Base-by-base conservation (phyloP, 345 rosid species). In the Hibiscus trionum region DNA sequence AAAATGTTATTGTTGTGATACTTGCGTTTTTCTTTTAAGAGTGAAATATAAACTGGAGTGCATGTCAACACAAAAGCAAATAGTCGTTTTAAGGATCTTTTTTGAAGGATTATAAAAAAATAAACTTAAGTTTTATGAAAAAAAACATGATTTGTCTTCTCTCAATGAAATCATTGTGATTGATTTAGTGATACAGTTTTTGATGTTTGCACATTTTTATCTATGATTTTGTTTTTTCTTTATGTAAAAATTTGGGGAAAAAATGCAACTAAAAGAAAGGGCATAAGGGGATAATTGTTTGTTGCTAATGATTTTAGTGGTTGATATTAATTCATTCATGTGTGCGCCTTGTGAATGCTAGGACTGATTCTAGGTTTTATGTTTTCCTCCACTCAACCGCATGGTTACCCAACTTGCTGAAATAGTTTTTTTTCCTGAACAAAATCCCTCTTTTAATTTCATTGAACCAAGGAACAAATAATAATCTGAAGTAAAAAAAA, bases 401-500 rank as follows among this genome's bases (percentile, higher is more conserved):
- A 15, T 7, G 49, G 44, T 50, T 21, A 29, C 26, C 15, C 19
- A 49, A 46, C 12, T 27, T 67, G 24, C 35, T 67, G 71, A 35
- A 49, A 50, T 11, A 27, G 33, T 21, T 24, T 46, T 37, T 44
- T 67, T 49, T 19, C 37, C 27, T 14, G 24, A 11, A 46, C 58
- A 52, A 31, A 4, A 49, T 49, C 4, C 4, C 7, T 19, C 17
- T 56, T 33, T 56, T 21, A 6, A 53, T 56, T 53, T 21, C 5
- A 17, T 37, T 70, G 73, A 56, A 70, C 63, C n/a, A 33, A 70
- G 35, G 12, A 57, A 70, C 47, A 57, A 16, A 57, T 58, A 52
- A 53, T 14, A 67, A 26, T 15, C 24, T 27, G 24, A 67, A 47
- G 37, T 33, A 24, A n/a, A 17, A 69, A 2, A 29, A 29, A 29